Evolutionary conservation across 257 asterid species (phyloP).

Genomic region (Lithospermum erythrorhizon): DNA sequence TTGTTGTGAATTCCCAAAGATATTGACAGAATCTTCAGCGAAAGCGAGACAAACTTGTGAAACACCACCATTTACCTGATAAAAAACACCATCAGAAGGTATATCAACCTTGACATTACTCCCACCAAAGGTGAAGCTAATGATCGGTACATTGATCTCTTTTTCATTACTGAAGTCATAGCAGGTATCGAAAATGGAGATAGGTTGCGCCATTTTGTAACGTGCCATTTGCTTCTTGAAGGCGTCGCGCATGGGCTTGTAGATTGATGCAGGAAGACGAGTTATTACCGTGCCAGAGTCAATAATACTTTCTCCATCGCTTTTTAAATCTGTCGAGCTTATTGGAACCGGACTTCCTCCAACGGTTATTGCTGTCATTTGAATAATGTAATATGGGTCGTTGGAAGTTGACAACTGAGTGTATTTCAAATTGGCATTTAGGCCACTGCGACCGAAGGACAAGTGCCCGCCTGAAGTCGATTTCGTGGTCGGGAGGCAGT

Average conservation of each 20-base stretch:
- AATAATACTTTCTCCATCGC: conserved; percentile 34
- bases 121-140: conserved; percentile 35
- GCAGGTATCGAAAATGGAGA: conserved; percentile 58
- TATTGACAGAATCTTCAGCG: conserved; percentile 33
- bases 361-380: conserved; percentile 26
- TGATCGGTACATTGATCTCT: conserved; percentile 23
- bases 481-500: conserved; percentile 46
- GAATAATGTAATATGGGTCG: conserved; percentile 38
- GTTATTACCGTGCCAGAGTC: conserved; percentile 82
- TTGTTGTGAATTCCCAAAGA: conserved; percentile 63
- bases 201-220: conserved; percentile 36
- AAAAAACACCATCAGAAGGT: conserved; percentile 23
- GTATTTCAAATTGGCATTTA: conserved; percentile 18
- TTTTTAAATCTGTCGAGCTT: conserved; percentile 29
- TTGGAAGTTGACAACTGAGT: conserved; percentile 35
- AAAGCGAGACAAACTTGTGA: conserved; percentile 52
- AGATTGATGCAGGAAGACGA: conserved; percentile 48
- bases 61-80: background rate
- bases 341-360: conserved; percentile 41
- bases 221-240: conserved; percentile 38
- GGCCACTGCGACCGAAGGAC: conserved; percentile 36
- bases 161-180: conserved; percentile 34
- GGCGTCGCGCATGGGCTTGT: conserved; percentile 26
- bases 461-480: conserved; percentile 47
- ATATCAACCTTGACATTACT: conserved; percentile 27